Conservation (phyloP, 2,329 filamentous ascomycete genomes). For the Lachnellula hyalina region DNA sequence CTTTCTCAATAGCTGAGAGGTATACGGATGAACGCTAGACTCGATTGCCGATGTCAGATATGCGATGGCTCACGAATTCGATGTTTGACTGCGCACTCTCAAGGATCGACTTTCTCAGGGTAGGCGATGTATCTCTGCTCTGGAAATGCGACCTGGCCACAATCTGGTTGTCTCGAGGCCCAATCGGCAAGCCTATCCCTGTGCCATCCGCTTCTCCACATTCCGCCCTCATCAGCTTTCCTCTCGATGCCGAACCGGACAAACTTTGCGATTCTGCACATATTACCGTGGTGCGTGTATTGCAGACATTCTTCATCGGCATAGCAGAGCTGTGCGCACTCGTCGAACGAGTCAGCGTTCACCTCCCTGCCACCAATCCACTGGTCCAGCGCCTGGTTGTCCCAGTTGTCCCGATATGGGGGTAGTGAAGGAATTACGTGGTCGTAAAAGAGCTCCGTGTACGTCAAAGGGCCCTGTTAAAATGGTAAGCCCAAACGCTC, state of each 20-base stretch:
- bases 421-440: slow-evolving; percentile 41
- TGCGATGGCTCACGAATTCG: too few relatives aligned
- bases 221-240: not conserved
- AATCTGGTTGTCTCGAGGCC: not conserved
- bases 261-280: not conserved
- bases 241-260: not conserved
- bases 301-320: slow-evolving; percentile 30
- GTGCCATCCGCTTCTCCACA: not conserved
- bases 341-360: slow-evolving; percentile 37
- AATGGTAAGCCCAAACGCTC: slow-evolving; percentile 20
- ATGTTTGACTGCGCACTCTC: too few relatives aligned
- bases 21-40: too few relatives aligned
- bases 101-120: too few relatives aligned
- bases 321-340: slow-evolving; percentile 46
- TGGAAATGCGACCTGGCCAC: not conserved
- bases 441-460: slow-evolving; percentile 46
- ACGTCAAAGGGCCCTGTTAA: slow-evolving; percentile 14
- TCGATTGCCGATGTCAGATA: too few relatives aligned
- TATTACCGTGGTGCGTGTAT: slow-evolving; percentile 24
- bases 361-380: slow-evolving; percentile 29
- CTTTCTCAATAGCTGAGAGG: too few relatives aligned
- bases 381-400: slow-evolving; percentile 43
- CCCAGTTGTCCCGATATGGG: slow-evolving; percentile 42
- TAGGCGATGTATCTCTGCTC: not conserved
- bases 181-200: not conserved